Percentiles rank a stretch among this genome's conserved stretches.
These are phyloP conservation scores for Silene noctiflora DNA, from an alignment of 179 eudicot species.

Conservation along the genomic window DNA sequence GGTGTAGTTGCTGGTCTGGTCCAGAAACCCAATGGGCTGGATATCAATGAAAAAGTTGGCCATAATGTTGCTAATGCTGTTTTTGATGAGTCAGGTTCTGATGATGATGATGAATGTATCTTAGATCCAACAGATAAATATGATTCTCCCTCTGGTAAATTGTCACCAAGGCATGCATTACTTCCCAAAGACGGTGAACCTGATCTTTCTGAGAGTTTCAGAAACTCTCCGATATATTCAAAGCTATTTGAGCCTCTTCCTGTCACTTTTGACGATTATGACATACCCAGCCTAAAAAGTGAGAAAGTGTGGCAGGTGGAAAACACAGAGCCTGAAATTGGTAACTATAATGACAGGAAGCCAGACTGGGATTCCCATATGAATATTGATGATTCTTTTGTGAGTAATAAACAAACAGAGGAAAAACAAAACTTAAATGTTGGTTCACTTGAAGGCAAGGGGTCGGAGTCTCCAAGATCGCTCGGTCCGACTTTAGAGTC, in stretches of 20 bases:
- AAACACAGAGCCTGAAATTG: conserved; percentile 23
- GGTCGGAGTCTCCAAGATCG: conserved; percentile 27
- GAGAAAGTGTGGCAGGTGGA: conserved; percentile 39
- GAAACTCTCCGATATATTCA: conserved; percentile 33
- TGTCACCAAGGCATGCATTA: conserved; percentile 24
- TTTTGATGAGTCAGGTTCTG: conserved; percentile 62
- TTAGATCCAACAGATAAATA: conserved; percentile 31
- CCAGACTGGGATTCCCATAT: conserved; percentile 20
- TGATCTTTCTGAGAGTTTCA: conserved; percentile 45
- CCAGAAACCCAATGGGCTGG: conserved; percentile 24
- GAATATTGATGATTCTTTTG: not conserved
- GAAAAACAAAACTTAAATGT: conserved; percentile 16
- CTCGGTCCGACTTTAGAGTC: conserved; percentile 24
- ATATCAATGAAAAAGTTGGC: conserved; percentile 25
- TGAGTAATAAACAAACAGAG: conserved; percentile 5
- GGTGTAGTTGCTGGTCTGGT: conserved; percentile 26
- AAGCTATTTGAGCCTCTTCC: conserved; percentile 39
- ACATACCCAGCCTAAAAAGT: conserved; percentile 50
- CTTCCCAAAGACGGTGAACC: conserved; percentile 29
- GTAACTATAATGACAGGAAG: conserved; percentile 21
- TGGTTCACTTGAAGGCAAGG: conserved; percentile 21
- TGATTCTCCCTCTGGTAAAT: conserved; percentile 32
- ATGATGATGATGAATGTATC: conserved; percentile 35
- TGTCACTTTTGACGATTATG: conserved; percentile 54
- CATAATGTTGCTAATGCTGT: conserved; percentile 29